Conservation (phyloP, 164 flowering plant genomes). For the Annona squamosa region DNA sequence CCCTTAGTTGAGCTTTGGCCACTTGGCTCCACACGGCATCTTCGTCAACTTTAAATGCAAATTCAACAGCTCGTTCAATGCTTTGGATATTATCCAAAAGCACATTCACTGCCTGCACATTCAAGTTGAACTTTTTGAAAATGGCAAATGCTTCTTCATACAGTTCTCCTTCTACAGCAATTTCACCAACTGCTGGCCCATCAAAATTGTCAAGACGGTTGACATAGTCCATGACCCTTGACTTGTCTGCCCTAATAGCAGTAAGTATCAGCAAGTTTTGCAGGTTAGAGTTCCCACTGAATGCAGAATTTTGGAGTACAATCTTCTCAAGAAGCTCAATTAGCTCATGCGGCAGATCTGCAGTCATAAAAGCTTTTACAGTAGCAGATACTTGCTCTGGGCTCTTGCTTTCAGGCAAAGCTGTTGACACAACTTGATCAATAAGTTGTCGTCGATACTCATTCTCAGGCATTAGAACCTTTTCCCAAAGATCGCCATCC, state of each 20-base stretch:
- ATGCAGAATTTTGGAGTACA: slow-evolving; percentile 97
- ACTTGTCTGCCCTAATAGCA: slow-evolving; percentile 92
- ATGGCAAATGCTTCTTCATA: slow-evolving; percentile 97
- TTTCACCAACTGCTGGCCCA: slow-evolving; percentile 99
- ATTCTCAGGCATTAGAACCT: slow-evolving; percentile 89
- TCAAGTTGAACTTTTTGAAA: slow-evolving; percentile 96
- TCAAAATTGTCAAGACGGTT: slow-evolving; percentile 96
- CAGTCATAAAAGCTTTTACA: slow-evolving; percentile 99
- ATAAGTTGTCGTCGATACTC: slow-evolving; percentile 88
- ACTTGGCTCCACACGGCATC: slow-evolving; percentile 99
- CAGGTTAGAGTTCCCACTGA: slow-evolving; percentile 96
- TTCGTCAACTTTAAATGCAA: slow-evolving; percentile 98
- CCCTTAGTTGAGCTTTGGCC: slow-evolving; percentile 94
- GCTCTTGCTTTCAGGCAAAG: slow-evolving; percentile 99
- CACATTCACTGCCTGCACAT: slow-evolving; percentile 97
- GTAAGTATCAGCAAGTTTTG: slow-evolving; percentile 89
- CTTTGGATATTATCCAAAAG: slow-evolving; percentile 78
- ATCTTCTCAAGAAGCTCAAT: slow-evolving; percentile 99
- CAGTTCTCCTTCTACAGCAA: slow-evolving; percentile 96
- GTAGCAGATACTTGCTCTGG: slow-evolving; percentile 99
- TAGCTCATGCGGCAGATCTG: slow-evolving; percentile 97
- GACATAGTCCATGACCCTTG: slow-evolving; percentile 96
- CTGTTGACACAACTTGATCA: slow-evolving; percentile 99
- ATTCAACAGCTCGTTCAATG: slow-evolving; percentile 94
- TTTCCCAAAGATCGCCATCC: slow-evolving; percentile 97